These are phyloP conservation scores for Forsythia viridissima DNA, from an alignment of 257 asterid genomes.

Conservation along the genomic window DNA sequence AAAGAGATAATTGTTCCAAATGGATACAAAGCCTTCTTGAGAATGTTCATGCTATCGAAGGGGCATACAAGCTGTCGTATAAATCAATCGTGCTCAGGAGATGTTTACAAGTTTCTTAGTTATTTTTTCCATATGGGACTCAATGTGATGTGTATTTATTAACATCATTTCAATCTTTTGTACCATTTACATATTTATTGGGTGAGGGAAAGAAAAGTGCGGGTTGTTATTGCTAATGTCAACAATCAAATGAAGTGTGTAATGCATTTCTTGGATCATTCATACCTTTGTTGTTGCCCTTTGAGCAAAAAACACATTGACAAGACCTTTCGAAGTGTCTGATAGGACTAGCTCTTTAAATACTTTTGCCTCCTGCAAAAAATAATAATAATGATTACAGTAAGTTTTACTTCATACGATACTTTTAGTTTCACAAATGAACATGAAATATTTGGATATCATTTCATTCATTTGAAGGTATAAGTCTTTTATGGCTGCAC, in stretches of 20 bases:
- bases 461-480: background rate
- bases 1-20: background rate
- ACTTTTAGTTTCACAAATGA: background rate
- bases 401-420: background rate
- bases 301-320: slow-evolving; percentile 88
- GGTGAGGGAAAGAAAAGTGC: background rate
- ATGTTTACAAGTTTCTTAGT: background rate
- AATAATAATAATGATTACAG: background rate
- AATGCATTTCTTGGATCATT: slow-evolving; percentile 8
- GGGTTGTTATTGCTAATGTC: background rate
- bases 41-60: background rate
- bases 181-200: background rate
- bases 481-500: background rate
- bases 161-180: background rate
- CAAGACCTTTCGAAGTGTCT: slow-evolving; percentile 81
- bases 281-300: slow-evolving; percentile 85
- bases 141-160: slow-evolving; percentile 5
- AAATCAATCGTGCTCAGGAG: too few species aligned
- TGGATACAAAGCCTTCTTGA: background rate
- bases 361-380: slow-evolving; percentile 65
- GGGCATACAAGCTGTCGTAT: too few species aligned
- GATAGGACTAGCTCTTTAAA: slow-evolving; percentile 63
- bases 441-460: background rate
- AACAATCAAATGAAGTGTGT: slow-evolving; percentile 11
- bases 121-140: background rate